Percentiles rank a stretch among this genome's conserved stretches.
phyloP scores from a whole-genome alignment of 2,329 filamentous ascomycete genomes.

The Aureobasidium leucospermi region DNA sequence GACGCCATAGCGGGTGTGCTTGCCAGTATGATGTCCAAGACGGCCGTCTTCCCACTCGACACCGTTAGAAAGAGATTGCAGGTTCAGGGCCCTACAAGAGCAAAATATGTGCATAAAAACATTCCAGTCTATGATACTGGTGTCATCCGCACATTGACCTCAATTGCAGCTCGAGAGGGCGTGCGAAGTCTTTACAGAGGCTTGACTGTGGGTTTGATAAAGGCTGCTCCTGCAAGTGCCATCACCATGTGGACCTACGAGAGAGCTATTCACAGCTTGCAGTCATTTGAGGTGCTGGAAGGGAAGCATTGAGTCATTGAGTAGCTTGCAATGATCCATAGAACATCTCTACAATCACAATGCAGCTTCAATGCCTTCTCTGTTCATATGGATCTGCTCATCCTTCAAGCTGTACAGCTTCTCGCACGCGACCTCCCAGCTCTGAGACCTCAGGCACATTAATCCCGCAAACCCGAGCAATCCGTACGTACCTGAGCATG shows the following conservation, averaged over 20 bases:
- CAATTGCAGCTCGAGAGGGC: slow-evolving; percentile 68
- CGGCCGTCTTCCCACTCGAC: slow-evolving; percentile 85
- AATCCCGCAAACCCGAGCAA: not conserved
- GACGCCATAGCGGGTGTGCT: slow-evolving; percentile 77
- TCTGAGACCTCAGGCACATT: not conserved
- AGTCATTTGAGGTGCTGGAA: not conserved
- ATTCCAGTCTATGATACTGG: slow-evolving; percentile 74
- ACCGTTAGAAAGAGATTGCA: slow-evolving; percentile 88
- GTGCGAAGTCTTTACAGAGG: slow-evolving; percentile 78
- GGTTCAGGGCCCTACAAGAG: slow-evolving; percentile 83
- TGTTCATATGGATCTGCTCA: not conserved
- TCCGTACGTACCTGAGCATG: not conserved
- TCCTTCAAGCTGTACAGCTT: not conserved
- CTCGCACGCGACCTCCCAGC: not conserved
- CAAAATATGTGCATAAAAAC: slow-evolving; percentile 72
- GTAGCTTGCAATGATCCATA: not conserved
- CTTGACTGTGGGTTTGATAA: slow-evolving; percentile 72
- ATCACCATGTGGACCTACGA: slow-evolving; percentile 96
- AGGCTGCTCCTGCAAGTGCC: slow-evolving; percentile 82
- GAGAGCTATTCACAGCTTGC: slow-evolving; percentile 51
- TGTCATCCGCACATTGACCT: slow-evolving; percentile 56
- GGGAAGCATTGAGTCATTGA: not conserved
- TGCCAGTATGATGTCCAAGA: slow-evolving; percentile 78
- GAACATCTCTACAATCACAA: not conserved
- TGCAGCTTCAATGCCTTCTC: not conserved